These are phyloP conservation scores for Fusarium piperis DNA, from an alignment of 2,329 filamentous ascomycete species.

Conservation along the genomic window DNA sequence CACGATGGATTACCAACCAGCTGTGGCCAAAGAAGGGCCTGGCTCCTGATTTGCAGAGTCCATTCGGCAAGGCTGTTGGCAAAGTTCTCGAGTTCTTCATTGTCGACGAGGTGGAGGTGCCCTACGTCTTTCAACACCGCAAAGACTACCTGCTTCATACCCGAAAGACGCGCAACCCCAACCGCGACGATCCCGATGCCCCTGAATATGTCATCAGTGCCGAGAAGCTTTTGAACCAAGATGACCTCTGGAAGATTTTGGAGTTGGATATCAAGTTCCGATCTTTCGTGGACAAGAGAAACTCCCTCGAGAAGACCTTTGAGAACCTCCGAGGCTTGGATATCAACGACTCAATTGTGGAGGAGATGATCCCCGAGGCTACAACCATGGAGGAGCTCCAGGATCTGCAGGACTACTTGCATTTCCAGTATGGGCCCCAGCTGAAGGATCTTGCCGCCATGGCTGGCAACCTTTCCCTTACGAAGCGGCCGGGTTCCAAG, in stretches of 20 bases:
- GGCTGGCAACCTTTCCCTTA: constrained; percentile 70
- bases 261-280: constrained; percentile 96
- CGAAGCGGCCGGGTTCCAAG: constrained; percentile 84
- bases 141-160: constrained; percentile 97
- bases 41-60: constrained; percentile 75
- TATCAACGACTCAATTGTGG: constrained; percentile 78
- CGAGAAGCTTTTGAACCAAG: constrained; percentile 90
- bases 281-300: constrained; percentile 90
- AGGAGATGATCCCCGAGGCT: constrained; percentile 82
- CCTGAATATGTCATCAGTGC: constrained; percentile 79
- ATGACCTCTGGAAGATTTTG: constrained; percentile 93
- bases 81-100: constrained; percentile 97
- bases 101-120: constrained; percentile 92
- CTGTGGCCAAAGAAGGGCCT: constrained; percentile 89
- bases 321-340: constrained; percentile 74
- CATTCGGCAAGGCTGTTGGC: constrained; percentile 87
- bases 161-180: constrained; percentile 71
- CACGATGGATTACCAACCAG: constrained; percentile 88
- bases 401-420: constrained; percentile 94
- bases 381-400: constrained; percentile 94
- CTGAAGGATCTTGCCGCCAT: constrained; percentile 80
- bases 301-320: constrained; percentile 81
- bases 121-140: constrained; percentile 97
- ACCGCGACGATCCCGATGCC: constrained; percentile 73
- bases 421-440: constrained; percentile 89